Percentiles rank a stretch among this genome's conserved stretches.
Evolutionary conservation across 83 land plant genomes (phyloP).

Genomic region (Larix sibirica): DNA sequence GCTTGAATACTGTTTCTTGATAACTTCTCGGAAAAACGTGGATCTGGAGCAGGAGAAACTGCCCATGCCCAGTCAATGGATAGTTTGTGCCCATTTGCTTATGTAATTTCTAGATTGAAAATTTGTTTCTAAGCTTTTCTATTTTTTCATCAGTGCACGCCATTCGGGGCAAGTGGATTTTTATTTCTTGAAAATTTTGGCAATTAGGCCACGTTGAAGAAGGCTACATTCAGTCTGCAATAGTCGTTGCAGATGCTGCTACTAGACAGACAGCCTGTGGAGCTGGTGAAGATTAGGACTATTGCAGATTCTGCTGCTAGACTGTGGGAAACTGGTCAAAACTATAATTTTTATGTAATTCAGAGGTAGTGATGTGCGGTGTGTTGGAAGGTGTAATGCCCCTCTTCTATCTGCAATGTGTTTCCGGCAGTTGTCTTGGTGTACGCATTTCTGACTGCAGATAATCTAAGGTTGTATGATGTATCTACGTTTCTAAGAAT

Average conservation of each 20-base stretch:
- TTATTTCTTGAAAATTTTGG: not conserved
- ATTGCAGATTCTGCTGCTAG: not conserved
- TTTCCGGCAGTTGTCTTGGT: not conserved
- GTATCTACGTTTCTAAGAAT: not conserved
- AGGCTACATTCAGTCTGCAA: not conserved
- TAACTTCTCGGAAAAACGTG: too few relatives aligned
- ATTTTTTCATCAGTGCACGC: too few relatives aligned
- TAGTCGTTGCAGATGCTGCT: not conserved
- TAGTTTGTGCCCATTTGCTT: not conserved
- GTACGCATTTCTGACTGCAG: not conserved
- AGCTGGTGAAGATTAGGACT: not conserved
- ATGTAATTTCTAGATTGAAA: not conserved
- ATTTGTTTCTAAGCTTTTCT: not conserved
- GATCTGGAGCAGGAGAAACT: not conserved
- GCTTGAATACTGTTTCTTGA: constrained; percentile 10
- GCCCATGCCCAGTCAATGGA: too few relatives aligned
- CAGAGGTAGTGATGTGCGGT: not conserved
- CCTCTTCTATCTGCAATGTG: not conserved
- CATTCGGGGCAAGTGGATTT: not conserved
- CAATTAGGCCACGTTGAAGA: not conserved
- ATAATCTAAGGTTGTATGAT: not conserved
- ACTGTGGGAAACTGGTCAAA: not conserved
- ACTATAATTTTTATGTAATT: not conserved
- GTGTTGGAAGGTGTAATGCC: not conserved
- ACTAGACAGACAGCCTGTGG: not conserved